phyloP scores from a whole-genome alignment of 768 basidiomycete species.

The Kwoniella heveanensis region DNA sequence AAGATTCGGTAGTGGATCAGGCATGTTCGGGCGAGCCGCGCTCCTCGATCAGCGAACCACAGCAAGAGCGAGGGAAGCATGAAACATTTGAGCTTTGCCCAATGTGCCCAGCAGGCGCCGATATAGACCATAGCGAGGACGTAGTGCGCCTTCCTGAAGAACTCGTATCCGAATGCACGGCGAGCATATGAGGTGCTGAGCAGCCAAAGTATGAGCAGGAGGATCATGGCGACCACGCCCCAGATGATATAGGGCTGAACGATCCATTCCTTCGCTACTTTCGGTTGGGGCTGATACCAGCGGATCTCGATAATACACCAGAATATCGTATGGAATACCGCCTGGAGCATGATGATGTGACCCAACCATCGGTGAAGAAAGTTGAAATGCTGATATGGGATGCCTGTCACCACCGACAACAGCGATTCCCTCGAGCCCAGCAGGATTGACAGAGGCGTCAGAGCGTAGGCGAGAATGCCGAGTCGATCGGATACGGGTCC shows the following conservation, averaged over 20 bases:
- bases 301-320: constrained; percentile 39
- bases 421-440: constrained; percentile 36
- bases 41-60: constrained; percentile 30
- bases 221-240: constrained; percentile 36
- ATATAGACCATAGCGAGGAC: constrained; percentile 41
- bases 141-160: constrained; percentile 42
- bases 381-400: constrained; percentile 44
- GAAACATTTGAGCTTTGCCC: constrained; percentile 38
- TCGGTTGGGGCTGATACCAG: constrained; percentile 39
- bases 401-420: constrained; percentile 36
- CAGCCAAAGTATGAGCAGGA: constrained; percentile 32
- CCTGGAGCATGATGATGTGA: constrained; percentile 38
- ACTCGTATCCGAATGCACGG: constrained; percentile 39
- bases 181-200: constrained; percentile 21
- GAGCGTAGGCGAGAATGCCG: constrained; percentile 39
- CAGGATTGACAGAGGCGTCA: constrained; percentile 39
- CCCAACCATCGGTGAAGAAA: constrained; percentile 43
- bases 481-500: constrained; percentile 35
- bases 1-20: constrained; percentile 39
- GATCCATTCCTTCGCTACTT: constrained; percentile 25
- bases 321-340: constrained; percentile 35
- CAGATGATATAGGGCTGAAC: constrained; percentile 36
- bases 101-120: constrained; percentile 36
- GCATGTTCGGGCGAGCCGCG: constrained; percentile 28
- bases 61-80: constrained; percentile 34